These are phyloP conservation scores for Ehretia macrophylla DNA, from an alignment of 257 asterid genomes.

Conservation along the genomic window DNA sequence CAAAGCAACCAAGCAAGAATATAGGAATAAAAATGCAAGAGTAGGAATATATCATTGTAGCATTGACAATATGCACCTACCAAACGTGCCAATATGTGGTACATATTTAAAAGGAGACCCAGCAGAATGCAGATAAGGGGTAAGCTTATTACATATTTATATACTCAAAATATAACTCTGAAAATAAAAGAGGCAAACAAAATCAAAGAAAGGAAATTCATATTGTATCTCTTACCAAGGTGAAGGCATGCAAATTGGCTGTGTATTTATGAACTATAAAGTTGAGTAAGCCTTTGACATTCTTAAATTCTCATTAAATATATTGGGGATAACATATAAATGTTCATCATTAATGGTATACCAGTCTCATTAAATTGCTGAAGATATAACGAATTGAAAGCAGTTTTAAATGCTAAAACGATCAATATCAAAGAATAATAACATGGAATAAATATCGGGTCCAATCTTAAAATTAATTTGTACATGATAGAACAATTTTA, in stretches of 20 bases:
- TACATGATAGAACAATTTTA: no score
- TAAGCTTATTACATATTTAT: not conserved
- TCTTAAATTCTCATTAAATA: not conserved
- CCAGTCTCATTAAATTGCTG: not conserved
- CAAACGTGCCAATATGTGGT: slow-evolving; percentile 11
- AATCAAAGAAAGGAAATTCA: not conserved
- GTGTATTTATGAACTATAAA: not conserved
- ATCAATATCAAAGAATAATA: not conserved
- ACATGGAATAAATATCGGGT: no score
- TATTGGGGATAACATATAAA: not conserved
- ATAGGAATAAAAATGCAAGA: no score
- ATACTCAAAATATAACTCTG: no score
- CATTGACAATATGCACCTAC: not conserved
- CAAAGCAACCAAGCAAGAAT: no score
- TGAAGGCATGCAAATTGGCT: not conserved
- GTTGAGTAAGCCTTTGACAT: not conserved
- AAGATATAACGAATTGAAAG: not conserved
- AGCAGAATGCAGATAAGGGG: not conserved
- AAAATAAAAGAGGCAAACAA: not conserved
- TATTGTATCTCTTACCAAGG: not conserved
- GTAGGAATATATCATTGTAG: no score
- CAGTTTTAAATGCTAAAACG: no score
- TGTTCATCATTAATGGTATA: not conserved
- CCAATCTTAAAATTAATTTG: no score
- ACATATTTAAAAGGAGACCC: not conserved